phyloP scores from a whole-genome alignment of 2,329 filamentous ascomycete genomes.

The Xylariaceae sp. region DNA sequence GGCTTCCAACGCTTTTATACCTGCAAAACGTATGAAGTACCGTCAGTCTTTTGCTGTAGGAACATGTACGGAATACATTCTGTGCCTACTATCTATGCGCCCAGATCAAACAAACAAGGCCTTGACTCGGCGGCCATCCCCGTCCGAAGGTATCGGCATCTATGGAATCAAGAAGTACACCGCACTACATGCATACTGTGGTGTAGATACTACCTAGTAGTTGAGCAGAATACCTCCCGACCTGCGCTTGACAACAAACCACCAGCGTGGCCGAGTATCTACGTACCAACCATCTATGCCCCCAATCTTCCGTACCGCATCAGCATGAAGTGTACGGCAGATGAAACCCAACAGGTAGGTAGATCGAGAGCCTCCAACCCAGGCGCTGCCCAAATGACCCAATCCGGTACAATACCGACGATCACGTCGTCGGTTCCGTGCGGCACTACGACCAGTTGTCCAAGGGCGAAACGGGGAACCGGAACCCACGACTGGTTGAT shows the following conservation, averaged over 20 bases:
- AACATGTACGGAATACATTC: no score
- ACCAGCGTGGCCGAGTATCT: background rate
- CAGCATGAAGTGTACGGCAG: background rate
- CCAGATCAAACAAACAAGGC: no score
- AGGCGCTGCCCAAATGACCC: constrained; percentile 7
- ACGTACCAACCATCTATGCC: background rate
- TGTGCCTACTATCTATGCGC: no score
- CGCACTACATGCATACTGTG: no score
- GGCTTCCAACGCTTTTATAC: no score
- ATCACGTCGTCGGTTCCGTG: background rate
- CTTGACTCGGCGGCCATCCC: no score
- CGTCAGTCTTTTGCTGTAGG: no score
- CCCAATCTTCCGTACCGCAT: background rate
- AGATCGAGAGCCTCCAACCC: background rate
- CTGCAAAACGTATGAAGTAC: no score
- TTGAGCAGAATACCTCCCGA: background rate
- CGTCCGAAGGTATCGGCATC: no score
- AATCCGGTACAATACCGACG: background rate
- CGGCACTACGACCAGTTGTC: constrained; percentile 1
- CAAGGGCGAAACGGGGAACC: background rate
- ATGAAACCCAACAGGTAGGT: background rate
- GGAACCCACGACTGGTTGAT: background rate
- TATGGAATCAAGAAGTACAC: no score
- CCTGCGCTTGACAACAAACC: background rate
- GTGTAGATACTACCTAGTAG: no score